A percentile compares a stretch with the other conserved stretches of the same genome.
These are phyloP conservation scores for Hysterium pulicare DNA, from an alignment of 2,329 filamentous ascomycete species.

Conservation along the genomic window DNA sequence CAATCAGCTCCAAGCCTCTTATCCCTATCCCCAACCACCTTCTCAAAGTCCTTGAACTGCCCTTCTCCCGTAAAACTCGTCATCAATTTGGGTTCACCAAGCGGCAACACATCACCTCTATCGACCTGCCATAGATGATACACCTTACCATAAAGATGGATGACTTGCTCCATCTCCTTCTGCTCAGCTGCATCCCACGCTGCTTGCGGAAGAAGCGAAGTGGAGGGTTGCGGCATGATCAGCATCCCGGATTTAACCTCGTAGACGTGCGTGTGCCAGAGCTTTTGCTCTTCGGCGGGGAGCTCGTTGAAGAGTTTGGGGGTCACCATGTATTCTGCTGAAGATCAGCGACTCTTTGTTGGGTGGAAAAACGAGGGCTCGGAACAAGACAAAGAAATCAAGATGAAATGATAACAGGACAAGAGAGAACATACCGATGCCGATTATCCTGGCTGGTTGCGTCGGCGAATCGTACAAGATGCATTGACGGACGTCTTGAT, in stretches of 20 bases:
- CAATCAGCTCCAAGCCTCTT: constrained; percentile 52
- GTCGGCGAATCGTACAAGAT: constrained; percentile 74
- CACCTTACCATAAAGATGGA: constrained; percentile 75
- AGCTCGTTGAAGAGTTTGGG: constrained; percentile 65
- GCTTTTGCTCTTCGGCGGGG: constrained; percentile 61
- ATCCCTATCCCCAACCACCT: constrained; percentile 51
- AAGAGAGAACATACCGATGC: constrained; percentile 48
- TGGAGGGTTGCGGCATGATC: constrained; percentile 63
- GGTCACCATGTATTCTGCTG: constrained; percentile 76
- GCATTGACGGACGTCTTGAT: constrained; percentile 76
- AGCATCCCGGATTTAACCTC: constrained; percentile 78
- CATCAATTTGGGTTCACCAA: constrained; percentile 63
- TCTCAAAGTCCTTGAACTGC: constrained; percentile 47
- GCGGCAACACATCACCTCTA: constrained; percentile 61
- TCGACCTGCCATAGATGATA: constrained; percentile 88
- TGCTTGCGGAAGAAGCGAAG: constrained; percentile 48
- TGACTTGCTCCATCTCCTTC: constrained; percentile 73
- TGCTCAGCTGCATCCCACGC: constrained; percentile 76
- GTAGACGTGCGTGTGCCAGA: constrained; percentile 77
- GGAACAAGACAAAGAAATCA: too few species aligned
- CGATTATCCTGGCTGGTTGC: constrained; percentile 69
- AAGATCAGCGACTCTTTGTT: neutral
- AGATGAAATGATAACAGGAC: too few species aligned
- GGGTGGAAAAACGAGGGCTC: too few species aligned
- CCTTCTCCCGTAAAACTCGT: constrained; percentile 55